These are phyloP conservation scores for Chaetomium cochliodes DNA, from an alignment of 495 filamentous ascomycete species.

Conservation along the genomic window DNA sequence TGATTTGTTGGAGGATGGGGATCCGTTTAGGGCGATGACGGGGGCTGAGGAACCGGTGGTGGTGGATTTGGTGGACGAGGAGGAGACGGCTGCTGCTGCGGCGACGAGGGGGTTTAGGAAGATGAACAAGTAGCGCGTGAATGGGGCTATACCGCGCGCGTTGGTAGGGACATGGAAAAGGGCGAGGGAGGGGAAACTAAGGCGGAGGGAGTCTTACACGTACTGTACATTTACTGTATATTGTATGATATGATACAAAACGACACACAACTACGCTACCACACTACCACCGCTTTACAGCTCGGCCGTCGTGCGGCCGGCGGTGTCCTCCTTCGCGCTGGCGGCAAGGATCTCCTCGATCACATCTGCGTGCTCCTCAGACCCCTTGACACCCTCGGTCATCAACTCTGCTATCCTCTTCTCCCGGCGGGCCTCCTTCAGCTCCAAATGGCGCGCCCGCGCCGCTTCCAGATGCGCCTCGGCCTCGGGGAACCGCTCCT, in stretches of 20 bases:
- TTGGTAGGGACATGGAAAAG: neutral
- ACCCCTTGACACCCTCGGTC: conserved; percentile 14
- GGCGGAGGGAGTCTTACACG: conserved; percentile 7
- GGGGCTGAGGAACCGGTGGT: conserved; percentile 5
- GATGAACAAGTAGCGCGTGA: conserved; percentile 35
- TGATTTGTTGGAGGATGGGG: conserved; percentile 63
- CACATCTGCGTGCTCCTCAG: conserved; percentile 20
- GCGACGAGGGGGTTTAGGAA: conserved; percentile 46
- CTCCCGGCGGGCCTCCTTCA: conserved; percentile 45
- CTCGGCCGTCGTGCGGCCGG: neutral
- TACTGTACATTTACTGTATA: conserved; percentile 25
- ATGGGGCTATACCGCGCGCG: no score
- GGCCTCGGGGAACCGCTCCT: conserved; percentile 43
- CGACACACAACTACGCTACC: conserved; percentile 1
- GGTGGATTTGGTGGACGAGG: conserved; percentile 41
- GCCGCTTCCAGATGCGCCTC: conserved; percentile 41
- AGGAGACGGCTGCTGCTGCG: conserved; percentile 31
- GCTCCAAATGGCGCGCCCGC: conserved; percentile 39
- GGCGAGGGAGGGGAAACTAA: conserved; percentile 11
- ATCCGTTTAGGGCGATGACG: conserved; percentile 57
- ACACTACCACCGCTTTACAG: neutral
- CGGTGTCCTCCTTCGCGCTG: conserved; percentile 1
- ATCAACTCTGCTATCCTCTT: conserved; percentile 36
- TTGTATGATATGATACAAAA: conserved; percentile 22
- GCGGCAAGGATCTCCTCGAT: conserved; percentile 17